phyloP scores from a whole-genome alignment of 2,329 filamentous ascomycete genomes.

The Coniochaeta pulveracea region DNA sequence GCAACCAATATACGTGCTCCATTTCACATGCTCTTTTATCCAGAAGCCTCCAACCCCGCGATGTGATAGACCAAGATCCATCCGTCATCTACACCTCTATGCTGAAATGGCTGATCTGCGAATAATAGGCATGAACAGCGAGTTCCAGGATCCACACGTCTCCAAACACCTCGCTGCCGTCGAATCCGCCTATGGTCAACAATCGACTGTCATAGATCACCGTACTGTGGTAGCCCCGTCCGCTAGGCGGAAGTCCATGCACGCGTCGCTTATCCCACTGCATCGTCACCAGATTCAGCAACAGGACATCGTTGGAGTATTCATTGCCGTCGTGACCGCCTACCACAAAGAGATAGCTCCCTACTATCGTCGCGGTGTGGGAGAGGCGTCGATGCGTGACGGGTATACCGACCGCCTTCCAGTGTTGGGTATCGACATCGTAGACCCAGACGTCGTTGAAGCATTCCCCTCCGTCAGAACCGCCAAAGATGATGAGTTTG shows the following conservation, averaged over 20 bases:
- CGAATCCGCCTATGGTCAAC: slow-evolving; percentile 55
- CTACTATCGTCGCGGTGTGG: slow-evolving; percentile 58
- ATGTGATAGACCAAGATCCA: too few relatives aligned
- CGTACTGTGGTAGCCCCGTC: slow-evolving; percentile 55
- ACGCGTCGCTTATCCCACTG: slow-evolving; percentile 58
- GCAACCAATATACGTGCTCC: too few relatives aligned
- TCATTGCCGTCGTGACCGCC: slow-evolving; percentile 60
- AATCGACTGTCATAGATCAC: slow-evolving; percentile 55
- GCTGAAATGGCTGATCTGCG: slow-evolving; percentile 61
- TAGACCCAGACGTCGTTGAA: slow-evolving; percentile 67
- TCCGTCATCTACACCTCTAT: slow-evolving; percentile 50
- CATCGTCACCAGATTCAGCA: slow-evolving; percentile 63
- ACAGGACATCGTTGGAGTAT: slow-evolving; percentile 57
- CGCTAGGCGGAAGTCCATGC: slow-evolving; percentile 51
- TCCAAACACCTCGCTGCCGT: slow-evolving; percentile 55
- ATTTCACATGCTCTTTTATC: too few relatives aligned
- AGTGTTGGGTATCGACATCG: slow-evolving; percentile 50
- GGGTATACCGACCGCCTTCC: slow-evolving; percentile 48
- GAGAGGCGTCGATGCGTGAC: slow-evolving; percentile 53
- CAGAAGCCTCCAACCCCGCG: too few relatives aligned
- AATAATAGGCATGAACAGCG: slow-evolving; percentile 61
- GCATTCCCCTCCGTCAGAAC: slow-evolving; percentile 59
- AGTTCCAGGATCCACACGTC: slow-evolving; percentile 58
- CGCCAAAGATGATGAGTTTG: slow-evolving; percentile 62
- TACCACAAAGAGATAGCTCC: slow-evolving; percentile 58